Evolutionary conservation across 768 basidiomycete genomes (phyloP).

Genomic region (Galerina sulciceps): DNA sequence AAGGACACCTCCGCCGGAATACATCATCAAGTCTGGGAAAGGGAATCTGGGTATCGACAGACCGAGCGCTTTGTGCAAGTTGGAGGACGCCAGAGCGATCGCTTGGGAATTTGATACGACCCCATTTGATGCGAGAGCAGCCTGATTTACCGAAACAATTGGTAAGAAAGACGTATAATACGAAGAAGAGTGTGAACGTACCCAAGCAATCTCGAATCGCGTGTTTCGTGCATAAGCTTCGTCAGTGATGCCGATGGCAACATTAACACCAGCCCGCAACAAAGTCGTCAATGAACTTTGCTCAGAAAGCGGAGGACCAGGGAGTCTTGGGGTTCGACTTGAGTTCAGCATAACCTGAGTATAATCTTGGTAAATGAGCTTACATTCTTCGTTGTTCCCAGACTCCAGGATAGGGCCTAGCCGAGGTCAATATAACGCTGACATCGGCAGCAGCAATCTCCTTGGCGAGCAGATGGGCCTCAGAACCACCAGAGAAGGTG

Average conservation of each 20-base stretch:
- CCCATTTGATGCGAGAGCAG: conserved; percentile 37
- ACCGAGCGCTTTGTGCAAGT: conserved; percentile 48
- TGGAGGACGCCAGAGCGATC: conserved; percentile 44
- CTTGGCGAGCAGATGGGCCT: conserved; percentile 65
- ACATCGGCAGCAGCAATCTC: conserved; percentile 65
- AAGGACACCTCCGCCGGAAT: conserved; percentile 42
- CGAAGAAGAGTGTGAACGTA: conserved; percentile 21
- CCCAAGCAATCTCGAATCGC: conserved; percentile 69
- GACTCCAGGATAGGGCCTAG: conserved; percentile 61
- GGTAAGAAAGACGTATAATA: background rate
- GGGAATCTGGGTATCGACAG: conserved; percentile 16
- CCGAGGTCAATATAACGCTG: conserved; percentile 68
- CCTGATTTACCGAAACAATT: conserved; percentile 10
- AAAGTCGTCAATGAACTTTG: conserved; percentile 60
- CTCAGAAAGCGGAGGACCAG: conserved; percentile 70
- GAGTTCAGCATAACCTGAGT: background rate
- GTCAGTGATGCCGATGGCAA: conserved; percentile 62
- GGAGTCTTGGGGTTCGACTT: conserved; percentile 43
- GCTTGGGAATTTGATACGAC: conserved; percentile 42
- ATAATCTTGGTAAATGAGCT: conserved; percentile 19
- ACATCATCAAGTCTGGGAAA: conserved; percentile 42
- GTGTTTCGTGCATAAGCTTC: conserved; percentile 70
- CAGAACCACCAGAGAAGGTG: conserved; percentile 63
- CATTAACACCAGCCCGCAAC: conserved; percentile 62
- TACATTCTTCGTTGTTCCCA: conserved; percentile 75